Base-by-base conservation (phyloP, 805 yeast species). In the Yarrowia keelungensis region DNA sequence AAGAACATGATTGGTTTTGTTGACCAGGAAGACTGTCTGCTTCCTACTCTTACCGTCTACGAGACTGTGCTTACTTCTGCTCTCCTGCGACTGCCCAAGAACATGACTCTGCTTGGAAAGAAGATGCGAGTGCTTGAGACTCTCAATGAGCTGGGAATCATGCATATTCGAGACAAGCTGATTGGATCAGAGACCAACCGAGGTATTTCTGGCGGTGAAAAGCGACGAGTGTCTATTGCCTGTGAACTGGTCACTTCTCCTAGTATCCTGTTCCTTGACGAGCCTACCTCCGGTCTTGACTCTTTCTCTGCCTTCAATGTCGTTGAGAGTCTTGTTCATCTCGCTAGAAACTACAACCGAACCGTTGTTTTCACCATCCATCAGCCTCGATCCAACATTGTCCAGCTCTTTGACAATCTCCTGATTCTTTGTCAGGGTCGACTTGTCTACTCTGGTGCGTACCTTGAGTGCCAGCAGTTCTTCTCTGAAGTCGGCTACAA, bases 31-130 rank as follows among this genome's bases (percentile, higher is more conserved):
- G 97, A 93, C 76, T 89, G 86, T 71, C 81, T 95, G 69, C 84
- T 95, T 70, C 96, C 98, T 3, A 95, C 99, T 0, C 82, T 94
- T 70, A 94, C 99, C 0, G 99, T 95, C 3, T 95, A 90, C 76
- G 99, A 95, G 79, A 94, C 98, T 0, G 97, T 95, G 39, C 81
- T 93, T 71, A 92, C 92, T 76, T 89, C 97, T 81, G 98, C 99
- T 0, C 79, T 94, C 67, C 81, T 95, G 69, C 84, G 98, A 72
- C 83, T 95, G 69, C 99, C 99, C 8, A 82, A 89, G 70, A 76
- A 85, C 2, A 91, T 95, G 97, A 80, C 89, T n/a, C 79, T 84
- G 26, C 80, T 83, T 5, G 85, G 92, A 9, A 95, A 95, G 77
- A 87, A 87, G 71, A 79, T 89, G 43, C 84, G 97, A 69, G 99